Evolutionary conservation across 768 basidiomycete species (phyloP).

Genomic region (Naganishia onofrii): DNA sequence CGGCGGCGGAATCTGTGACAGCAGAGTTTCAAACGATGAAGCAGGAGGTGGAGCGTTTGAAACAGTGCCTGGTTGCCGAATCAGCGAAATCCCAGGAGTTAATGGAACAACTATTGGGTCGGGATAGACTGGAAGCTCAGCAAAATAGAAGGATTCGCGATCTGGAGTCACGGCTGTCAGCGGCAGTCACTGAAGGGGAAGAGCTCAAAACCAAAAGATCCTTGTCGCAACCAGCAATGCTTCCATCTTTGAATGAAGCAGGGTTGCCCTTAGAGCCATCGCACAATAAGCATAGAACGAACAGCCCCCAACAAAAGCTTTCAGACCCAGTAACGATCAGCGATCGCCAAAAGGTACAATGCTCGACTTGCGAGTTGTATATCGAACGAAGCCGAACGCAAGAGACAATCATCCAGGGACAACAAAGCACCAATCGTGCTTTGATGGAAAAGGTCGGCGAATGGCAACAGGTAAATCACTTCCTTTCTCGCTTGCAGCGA

Average conservation of each 20-base stretch:
- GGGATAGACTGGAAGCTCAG: background rate
- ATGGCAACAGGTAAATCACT: constrained; percentile 44
- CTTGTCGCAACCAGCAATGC: background rate
- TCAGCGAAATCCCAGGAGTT: constrained; percentile 9
- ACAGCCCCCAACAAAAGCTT: constrained; percentile 14
- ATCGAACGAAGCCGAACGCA: constrained; percentile 42
- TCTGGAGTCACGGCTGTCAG: background rate
- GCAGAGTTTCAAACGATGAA: background rate
- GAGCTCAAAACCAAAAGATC: constrained; percentile 1
- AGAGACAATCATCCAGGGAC: constrained; percentile 47
- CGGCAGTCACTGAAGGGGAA: constrained; percentile 2
- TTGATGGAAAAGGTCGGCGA: constrained; percentile 45
- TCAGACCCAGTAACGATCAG: background rate
- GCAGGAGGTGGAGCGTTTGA: constrained; percentile 22
- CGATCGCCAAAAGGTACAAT: background rate
- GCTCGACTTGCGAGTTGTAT: constrained; percentile 21
- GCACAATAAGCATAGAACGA: constrained; percentile 17
- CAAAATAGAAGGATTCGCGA: constrained; percentile 4
- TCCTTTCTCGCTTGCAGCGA: background rate
- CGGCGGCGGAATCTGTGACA: constrained; percentile 1
- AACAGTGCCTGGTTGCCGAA: constrained; percentile 17
- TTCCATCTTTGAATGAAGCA: background rate
- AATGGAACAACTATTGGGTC: constrained; percentile 19
- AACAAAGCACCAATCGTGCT: constrained; percentile 44
- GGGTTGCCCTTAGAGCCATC: background rate